Conservation (phyloP, 305 asterid species). For the Rubia balearica region DNA sequence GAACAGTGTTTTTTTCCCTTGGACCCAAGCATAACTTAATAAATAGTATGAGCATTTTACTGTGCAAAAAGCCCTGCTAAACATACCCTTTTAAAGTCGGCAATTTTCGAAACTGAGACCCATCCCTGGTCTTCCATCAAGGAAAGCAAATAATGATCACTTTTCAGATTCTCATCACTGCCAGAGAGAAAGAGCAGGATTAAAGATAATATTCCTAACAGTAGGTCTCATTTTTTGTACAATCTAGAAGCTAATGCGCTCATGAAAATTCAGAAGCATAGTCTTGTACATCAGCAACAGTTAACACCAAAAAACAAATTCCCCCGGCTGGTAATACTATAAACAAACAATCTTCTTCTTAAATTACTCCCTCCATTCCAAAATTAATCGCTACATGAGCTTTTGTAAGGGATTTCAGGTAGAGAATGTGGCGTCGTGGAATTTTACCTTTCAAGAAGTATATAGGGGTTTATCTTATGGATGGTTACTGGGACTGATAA, state of each 20-base stretch:
- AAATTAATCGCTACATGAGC: not conserved
- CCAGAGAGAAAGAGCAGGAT: constrained; percentile 18
- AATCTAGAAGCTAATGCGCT: not conserved
- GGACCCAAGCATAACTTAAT: not conserved
- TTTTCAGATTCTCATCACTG: constrained; percentile 80
- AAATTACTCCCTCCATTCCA: no score
- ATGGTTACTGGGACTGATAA: not conserved
- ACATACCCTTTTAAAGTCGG: constrained; percentile 73
- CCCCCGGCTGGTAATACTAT: not conserved
- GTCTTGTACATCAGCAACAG: not conserved
- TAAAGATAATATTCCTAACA: not conserved
- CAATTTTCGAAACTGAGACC: constrained; percentile 67
- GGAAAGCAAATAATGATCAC: constrained; percentile 62
- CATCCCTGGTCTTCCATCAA: constrained; percentile 92
- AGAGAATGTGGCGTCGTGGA: not conserved
- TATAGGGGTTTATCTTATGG: not conserved
- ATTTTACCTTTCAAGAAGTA: not conserved
- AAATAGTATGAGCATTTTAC: not conserved
- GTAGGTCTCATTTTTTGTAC: not conserved
- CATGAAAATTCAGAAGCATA: not conserved
- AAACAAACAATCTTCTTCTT: not conserved
- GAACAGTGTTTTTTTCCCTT: constrained; percentile 1
- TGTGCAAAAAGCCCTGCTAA: constrained; percentile 5
- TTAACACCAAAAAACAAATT: not conserved
- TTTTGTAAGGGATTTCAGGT: not conserved